These are phyloP conservation scores for Fraxinus xanthoxyloides DNA, from an alignment of 305 asterid genomes.

Conservation along the genomic window DNA sequence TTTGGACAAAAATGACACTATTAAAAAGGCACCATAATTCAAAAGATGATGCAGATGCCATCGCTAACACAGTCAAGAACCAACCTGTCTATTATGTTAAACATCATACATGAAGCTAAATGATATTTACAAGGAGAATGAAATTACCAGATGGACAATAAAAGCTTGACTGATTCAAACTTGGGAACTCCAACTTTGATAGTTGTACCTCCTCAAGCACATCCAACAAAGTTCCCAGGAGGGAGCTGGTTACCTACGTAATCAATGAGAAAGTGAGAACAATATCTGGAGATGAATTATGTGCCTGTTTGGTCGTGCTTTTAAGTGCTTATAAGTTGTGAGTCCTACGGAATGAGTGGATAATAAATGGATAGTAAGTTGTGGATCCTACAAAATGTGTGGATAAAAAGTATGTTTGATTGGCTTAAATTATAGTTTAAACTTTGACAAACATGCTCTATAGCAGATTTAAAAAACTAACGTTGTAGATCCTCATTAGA, in stretches of 20 bases:
- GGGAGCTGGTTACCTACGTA: constrained; percentile 64
- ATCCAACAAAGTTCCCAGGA: constrained; percentile 76
- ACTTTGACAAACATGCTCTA: not conserved
- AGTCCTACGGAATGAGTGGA: not conserved
- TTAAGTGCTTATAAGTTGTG: not conserved
- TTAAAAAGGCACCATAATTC: not conserved
- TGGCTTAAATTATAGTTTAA: not conserved
- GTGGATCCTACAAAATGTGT: not conserved
- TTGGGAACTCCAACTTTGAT: constrained; percentile 58
- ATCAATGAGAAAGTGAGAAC: constrained; percentile 19
- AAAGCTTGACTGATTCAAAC: constrained; percentile 53
- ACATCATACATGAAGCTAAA: not conserved
- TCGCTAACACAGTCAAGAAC: constrained; percentile 8
- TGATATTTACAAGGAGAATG: constrained; percentile 15
- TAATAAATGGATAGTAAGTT: not conserved
- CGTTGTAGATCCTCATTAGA: not conserved
- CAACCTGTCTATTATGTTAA: not conserved
- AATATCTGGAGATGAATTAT: not conserved
- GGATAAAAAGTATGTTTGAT: not conserved
- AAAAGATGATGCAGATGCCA: not conserved
- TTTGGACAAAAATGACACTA: not conserved
- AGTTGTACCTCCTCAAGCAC: constrained; percentile 74
- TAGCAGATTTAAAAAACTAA: not conserved
- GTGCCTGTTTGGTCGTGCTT: not conserved
- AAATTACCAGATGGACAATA: constrained; percentile 54